Conservation (phyloP, 139 green algal species). For the Tetraselmis chui region DNA sequence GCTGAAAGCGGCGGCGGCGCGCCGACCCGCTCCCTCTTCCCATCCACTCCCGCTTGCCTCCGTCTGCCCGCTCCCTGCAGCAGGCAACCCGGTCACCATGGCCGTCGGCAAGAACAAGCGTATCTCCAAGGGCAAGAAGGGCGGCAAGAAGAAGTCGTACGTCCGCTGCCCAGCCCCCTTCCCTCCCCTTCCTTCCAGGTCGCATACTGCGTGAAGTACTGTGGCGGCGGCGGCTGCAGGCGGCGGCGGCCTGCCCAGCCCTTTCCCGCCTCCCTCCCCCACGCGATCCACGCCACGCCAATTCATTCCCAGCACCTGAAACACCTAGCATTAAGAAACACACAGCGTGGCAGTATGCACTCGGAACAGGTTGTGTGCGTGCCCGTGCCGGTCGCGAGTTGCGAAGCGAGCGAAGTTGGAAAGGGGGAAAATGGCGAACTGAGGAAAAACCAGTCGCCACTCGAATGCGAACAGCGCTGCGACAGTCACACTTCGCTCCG, state of each 20-base stretch:
- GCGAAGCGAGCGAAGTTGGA: too few relatives aligned
- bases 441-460: too few relatives aligned
- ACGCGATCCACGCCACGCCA: neutral
- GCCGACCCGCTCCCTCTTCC: neutral
- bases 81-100: conserved; percentile 31
- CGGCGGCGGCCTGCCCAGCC: neutral
- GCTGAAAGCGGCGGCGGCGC: too few relatives aligned
- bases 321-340: too few relatives aligned
- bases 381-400: too few relatives aligned
- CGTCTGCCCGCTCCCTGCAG: neutral
- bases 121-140: conserved; percentile 98
- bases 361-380: too few relatives aligned
- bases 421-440: too few relatives aligned
- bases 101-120: conserved; percentile 97
- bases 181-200: neutral
- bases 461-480: too few relatives aligned
- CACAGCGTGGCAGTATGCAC: too few relatives aligned
- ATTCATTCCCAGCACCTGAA: too few relatives aligned
- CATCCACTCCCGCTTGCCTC: neutral
- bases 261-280: too few relatives aligned
- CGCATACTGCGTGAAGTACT: neutral
- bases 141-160: conserved; percentile 96
- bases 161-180: conserved; percentile 16
- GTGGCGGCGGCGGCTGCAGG: neutral
- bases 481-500: too few relatives aligned